phyloP scores from a whole-genome alignment of 225 moss, liverwort and hornwort species.

The Pseudoscleropodium purum region DNA sequence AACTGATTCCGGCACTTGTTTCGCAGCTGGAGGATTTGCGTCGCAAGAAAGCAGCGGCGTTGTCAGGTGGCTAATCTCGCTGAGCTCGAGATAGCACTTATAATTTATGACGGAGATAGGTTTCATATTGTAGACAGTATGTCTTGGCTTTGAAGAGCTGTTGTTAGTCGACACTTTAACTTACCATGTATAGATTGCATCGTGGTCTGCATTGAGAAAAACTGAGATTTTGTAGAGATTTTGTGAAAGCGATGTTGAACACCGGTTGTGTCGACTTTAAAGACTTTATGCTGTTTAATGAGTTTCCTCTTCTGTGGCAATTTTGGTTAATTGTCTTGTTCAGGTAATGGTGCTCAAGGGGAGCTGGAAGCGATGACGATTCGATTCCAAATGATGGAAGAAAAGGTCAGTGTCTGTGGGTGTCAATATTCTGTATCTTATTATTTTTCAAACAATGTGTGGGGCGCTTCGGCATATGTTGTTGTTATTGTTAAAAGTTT shows the following conservation, averaged over 20 bases:
- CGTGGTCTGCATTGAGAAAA: not conserved
- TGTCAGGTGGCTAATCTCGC: slow-evolving; percentile 19
- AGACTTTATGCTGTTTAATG: not conserved
- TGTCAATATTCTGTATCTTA: not conserved
- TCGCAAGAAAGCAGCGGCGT: slow-evolving; percentile 54
- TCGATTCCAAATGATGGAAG: slow-evolving; percentile 39
- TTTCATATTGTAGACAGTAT: not conserved
- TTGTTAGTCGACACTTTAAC: not conserved
- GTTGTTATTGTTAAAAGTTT: not conserved
- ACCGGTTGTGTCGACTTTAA: not conserved
- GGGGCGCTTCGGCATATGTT: not conserved
- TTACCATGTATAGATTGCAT: not conserved
- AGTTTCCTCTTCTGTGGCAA: not conserved
- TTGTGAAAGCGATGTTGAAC: not conserved
- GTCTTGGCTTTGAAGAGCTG: not conserved
- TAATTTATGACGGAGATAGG: not conserved
- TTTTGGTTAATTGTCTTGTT: not conserved
- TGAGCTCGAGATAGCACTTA: not conserved
- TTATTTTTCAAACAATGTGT: not conserved
- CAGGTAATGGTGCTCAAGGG: slow-evolving; percentile 35
- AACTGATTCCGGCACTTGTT: not conserved
- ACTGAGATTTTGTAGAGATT: not conserved
- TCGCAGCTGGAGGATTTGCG: slow-evolving; percentile 53
- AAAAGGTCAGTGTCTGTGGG: slow-evolving; percentile 26
- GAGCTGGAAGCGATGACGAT: slow-evolving; percentile 43